Evolutionary conservation across 2,329 filamentous ascomycete genomes (phyloP).

Genomic region (Pleurostoma richardsiae): DNA sequence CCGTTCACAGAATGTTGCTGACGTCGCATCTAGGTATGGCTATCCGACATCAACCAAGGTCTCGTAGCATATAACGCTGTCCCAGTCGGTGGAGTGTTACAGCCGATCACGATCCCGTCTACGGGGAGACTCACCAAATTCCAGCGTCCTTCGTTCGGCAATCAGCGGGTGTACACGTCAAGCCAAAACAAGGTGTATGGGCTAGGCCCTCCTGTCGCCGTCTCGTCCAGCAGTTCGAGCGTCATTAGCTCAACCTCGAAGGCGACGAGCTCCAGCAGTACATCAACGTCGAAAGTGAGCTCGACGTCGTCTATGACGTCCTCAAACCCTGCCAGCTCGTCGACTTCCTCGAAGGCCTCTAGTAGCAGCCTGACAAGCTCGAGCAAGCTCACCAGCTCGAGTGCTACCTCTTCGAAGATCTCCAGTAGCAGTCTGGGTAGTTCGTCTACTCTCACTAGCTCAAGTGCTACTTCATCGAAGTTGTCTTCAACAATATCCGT

Average conservation of each 20-base stretch:
- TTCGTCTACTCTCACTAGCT: background rate
- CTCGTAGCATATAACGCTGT: conserved; percentile 32
- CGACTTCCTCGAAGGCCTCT: background rate
- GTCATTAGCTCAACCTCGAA: background rate
- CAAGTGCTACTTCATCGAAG: background rate
- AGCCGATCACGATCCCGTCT: conserved; percentile 25
- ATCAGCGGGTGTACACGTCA: conserved; percentile 31
- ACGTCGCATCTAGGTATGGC: conserved; percentile 19
- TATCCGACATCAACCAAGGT: conserved; percentile 29
- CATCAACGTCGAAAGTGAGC: background rate
- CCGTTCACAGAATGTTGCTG: too few species aligned
- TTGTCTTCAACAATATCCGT: background rate
- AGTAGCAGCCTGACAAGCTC: background rate
- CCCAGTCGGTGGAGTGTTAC: conserved; percentile 25
- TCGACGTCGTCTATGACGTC: background rate
- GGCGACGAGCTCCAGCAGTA: background rate
- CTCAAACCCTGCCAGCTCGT: background rate
- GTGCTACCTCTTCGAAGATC: background rate
- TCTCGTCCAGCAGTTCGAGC: conserved; percentile 2
- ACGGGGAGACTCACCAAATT: conserved; percentile 32
- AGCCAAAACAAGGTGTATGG: conserved; percentile 8
- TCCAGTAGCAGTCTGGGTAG: background rate
- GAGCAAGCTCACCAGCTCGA: background rate
- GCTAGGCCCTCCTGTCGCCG: background rate
- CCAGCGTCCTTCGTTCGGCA: conserved; percentile 31